A percentile compares a stretch with the other conserved stretches of the same genome.
These are phyloP conservation scores for Setomelanomma holmii DNA, from an alignment of 2,329 filamentous ascomycete genomes.

Conservation along the genomic window DNA sequence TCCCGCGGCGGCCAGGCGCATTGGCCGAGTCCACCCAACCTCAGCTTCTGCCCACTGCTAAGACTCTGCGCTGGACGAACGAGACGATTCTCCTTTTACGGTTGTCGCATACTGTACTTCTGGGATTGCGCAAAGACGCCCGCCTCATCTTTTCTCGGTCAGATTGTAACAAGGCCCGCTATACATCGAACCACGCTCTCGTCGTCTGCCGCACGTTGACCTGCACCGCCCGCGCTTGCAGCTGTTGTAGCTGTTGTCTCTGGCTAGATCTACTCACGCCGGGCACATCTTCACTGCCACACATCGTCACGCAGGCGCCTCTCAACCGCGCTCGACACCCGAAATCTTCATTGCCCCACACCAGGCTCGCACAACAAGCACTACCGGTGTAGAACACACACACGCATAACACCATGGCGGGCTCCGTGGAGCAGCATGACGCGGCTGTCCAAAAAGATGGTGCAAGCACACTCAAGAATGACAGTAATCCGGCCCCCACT, in stretches of 20 bases:
- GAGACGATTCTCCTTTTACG: too few species aligned
- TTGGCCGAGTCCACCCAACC: constrained; percentile 38
- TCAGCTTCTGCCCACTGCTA: constrained; percentile 10
- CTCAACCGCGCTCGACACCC: constrained; percentile 3
- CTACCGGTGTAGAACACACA: too few species aligned
- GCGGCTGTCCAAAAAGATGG: constrained; percentile 14
- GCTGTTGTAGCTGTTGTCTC: constrained; percentile 14
- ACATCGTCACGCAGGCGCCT: not conserved
- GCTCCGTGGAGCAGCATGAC: constrained; percentile 30
- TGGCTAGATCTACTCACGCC: not conserved
- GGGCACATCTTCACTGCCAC: not conserved
- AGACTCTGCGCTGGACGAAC: not conserved
- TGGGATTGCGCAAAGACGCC: not conserved
- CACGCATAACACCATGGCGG: constrained; percentile 27
- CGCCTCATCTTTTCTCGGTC: constrained; percentile 3
- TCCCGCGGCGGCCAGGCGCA: constrained; percentile 33
- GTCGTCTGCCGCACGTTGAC: not conserved
- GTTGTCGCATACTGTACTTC: constrained; percentile 1
- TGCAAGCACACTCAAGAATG: constrained; percentile 14
- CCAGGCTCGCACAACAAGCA: constrained; percentile 7
- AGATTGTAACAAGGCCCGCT: constrained; percentile 16
- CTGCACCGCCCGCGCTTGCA: constrained; percentile 8
- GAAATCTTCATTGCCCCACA: constrained; percentile 9
- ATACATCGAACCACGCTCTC: not conserved
- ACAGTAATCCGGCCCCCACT: constrained; percentile 21